These are phyloP conservation scores for Vinca major DNA, from an alignment of 305 asterid species.

Conservation along the genomic window DNA sequence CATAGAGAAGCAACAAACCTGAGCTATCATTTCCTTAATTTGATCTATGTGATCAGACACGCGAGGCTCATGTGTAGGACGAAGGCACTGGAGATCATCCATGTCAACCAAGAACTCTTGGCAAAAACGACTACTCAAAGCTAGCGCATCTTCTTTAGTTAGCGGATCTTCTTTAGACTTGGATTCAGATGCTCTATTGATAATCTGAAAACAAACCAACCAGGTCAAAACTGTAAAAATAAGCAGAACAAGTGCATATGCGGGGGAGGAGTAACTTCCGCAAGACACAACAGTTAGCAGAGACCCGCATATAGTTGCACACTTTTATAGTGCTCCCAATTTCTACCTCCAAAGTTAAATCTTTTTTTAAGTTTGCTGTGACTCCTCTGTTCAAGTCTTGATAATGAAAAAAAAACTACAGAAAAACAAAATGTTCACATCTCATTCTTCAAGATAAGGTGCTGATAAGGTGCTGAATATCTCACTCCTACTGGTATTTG, in stretches of 20 bases:
- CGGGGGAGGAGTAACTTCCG: background rate
- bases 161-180: constrained; percentile 49
- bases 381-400: no score
- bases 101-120: constrained; percentile 69
- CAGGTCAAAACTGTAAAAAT: constrained; percentile 5
- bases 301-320: background rate
- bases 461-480: no score
- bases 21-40: constrained; percentile 57
- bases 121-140: constrained; percentile 68
- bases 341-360: background rate
- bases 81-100: constrained; percentile 85
- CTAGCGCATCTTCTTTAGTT: constrained; percentile 51
- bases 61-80: constrained; percentile 84
- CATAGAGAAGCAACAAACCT: constrained; percentile 31
- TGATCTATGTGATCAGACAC: constrained; percentile 89
- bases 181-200: constrained; percentile 65
- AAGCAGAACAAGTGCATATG: background rate
- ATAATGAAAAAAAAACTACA: no score
- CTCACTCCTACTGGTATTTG: background rate
- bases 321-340: background rate
- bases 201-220: constrained; percentile 48
- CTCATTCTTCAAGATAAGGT: no score
- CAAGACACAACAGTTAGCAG: background rate
- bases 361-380: no score
- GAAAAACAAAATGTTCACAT: no score